phyloP scores from a whole-genome alignment of 139 green algal species.

The Closterium sp. region DNA sequence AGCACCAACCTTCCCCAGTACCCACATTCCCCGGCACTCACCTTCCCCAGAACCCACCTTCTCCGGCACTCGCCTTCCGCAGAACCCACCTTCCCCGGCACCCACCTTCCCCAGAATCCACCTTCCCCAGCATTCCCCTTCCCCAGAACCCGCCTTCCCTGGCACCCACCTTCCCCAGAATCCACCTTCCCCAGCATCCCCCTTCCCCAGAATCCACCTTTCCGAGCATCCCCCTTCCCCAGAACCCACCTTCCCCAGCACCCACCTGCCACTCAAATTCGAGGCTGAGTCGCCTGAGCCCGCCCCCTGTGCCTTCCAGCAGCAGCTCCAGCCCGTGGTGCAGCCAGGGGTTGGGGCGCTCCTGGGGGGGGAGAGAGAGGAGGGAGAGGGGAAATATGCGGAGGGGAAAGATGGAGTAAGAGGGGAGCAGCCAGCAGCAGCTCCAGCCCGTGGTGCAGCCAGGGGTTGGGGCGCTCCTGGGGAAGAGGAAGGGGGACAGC shows the following conservation, averaged over 20 bases:
- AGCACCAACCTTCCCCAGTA: too few species aligned
- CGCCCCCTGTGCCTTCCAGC: not conserved
- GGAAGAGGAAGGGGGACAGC: not conserved
- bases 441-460: constrained; percentile 30
- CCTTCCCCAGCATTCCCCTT: not conserved
- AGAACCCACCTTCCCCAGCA: not conserved
- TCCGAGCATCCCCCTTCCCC: too few species aligned
- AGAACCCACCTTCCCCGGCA: too few species aligned
- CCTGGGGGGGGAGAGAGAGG: not conserved
- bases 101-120: not conserved
- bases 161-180: too few species aligned
- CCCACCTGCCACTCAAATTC: constrained; percentile 8
- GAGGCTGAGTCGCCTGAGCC: not conserved
- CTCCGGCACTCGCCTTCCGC: too few species aligned
- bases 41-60: too few species aligned
- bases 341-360: constrained; percentile 31
- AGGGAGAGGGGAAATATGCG: not conserved
- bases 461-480: constrained; percentile 26
- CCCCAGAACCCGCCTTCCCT: too few species aligned
- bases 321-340: constrained; percentile 22
- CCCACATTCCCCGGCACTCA: too few species aligned
- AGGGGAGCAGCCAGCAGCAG: not conserved
- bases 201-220: too few species aligned
- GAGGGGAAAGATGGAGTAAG: not conserved
- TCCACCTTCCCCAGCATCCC: too few species aligned